These are phyloP conservation scores for Mortierella hygrophila DNA, from an alignment of 192 early-diverging fungal species.

Conservation along the genomic window DNA sequence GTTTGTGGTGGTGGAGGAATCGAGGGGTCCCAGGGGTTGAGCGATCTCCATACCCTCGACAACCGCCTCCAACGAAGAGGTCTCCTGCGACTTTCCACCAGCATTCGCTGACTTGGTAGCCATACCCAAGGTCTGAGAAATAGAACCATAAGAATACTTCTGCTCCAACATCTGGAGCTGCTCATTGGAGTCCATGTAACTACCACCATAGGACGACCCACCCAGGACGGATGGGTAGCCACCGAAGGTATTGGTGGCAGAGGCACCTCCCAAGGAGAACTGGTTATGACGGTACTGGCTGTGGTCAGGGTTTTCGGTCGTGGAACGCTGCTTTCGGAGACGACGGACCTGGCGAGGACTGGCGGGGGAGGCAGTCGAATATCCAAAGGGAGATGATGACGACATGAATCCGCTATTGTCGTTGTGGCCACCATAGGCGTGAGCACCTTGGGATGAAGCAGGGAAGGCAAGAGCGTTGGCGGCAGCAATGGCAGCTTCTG, in stretches of 20 bases:
- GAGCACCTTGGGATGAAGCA: neutral
- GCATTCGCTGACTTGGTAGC: slow-evolving; percentile 9
- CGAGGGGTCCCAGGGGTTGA: neutral
- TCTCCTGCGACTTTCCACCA: neutral
- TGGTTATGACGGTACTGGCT: slow-evolving; percentile 4
- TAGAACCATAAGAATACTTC: slow-evolving; percentile 16
- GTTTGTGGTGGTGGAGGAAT: neutral
- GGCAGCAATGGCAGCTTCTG: neutral
- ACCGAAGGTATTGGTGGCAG: neutral
- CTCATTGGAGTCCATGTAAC: slow-evolving; percentile 36
- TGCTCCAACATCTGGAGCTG: slow-evolving; percentile 36
- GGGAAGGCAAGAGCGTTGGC: neutral
- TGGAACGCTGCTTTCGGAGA: slow-evolving; percentile 22
- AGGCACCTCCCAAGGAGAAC: slow-evolving; percentile 7
- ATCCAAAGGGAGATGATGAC: neutral
- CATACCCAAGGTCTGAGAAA: slow-evolving; percentile 5
- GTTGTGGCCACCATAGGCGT: neutral
- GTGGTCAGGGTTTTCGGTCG: slow-evolving; percentile 12
- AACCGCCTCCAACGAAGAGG: slow-evolving; percentile 12
- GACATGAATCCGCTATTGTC: neutral
- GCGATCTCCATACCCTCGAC: slow-evolving; percentile 37
- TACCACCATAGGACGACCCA: neutral
- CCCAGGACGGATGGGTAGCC: neutral
- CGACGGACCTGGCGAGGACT: slow-evolving; percentile 7
- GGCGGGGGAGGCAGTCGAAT: neutral